Conservation (phyloP, 2,329 filamentous ascomycete species). For the Ascochyta clinopodiicola region DNA sequence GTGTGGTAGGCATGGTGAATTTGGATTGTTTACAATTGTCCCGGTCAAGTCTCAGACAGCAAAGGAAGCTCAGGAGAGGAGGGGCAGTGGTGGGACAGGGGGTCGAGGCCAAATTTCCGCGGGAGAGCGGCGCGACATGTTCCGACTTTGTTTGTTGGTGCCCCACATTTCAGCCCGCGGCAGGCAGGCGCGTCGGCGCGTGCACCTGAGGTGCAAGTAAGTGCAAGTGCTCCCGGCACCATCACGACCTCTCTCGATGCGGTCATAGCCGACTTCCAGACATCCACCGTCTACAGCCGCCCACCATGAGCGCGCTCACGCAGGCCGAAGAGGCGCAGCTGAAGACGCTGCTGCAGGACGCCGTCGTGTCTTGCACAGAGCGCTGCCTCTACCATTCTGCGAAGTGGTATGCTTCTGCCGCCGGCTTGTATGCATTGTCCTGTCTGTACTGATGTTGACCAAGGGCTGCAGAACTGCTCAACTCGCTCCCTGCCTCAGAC, state of each 20-base stretch:
- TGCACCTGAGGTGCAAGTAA: background rate
- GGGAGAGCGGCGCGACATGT: slow-evolving; percentile 19
- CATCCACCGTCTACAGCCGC: background rate
- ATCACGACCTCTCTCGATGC: slow-evolving; percentile 14
- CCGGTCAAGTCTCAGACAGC: background rate
- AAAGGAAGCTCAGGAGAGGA: slow-evolving; percentile 17
- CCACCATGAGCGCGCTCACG: slow-evolving; percentile 44
- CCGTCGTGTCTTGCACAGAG: slow-evolving; percentile 89
- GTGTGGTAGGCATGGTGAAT: slow-evolving; percentile 70
- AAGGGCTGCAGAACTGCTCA: slow-evolving; percentile 94
- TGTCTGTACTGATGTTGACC: slow-evolving; percentile 35
- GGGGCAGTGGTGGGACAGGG: slow-evolving; percentile 18
- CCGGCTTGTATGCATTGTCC: background rate
- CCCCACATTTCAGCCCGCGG: slow-evolving; percentile 20
- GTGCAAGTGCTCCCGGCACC: background rate
- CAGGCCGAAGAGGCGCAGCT: slow-evolving; percentile 63
- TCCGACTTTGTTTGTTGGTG: slow-evolving; percentile 28
- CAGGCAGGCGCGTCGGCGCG: slow-evolving; percentile 32
- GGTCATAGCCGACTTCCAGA: slow-evolving; percentile 19
- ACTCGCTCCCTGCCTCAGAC: slow-evolving; percentile 71
- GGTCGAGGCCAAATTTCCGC: slow-evolving; percentile 18
- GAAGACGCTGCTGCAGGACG: slow-evolving; percentile 78
- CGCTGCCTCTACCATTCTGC: slow-evolving; percentile 93
- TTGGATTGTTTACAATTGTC: background rate
- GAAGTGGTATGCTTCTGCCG: slow-evolving; percentile 73